Evolutionary conservation across 2,329 filamentous ascomycete species (phyloP), one percentile per base, ranked within the genome.

Genomic region (Sclerotinia subarctica): DNA sequence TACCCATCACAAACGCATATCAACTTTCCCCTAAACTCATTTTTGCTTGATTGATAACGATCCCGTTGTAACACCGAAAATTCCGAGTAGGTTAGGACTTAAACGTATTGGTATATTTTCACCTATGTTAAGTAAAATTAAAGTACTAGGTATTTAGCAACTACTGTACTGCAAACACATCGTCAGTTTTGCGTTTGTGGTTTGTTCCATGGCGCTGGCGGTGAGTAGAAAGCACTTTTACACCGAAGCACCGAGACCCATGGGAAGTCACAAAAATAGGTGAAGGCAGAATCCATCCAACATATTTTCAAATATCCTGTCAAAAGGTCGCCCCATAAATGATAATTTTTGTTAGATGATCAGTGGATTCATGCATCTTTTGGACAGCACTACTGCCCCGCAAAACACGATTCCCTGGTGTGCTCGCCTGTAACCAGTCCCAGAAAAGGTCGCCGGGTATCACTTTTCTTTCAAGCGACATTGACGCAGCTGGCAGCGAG

Each of bases 401-500:
- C 65, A 67, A 67, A 65, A 35, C 24, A 62, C 35, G 13, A 65
- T 64, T 26, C 46, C n/a, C 8, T 42, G 29, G 19, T 35, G 42
- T 47, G 26, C 56, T 67, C 44, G 26, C 32, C 24, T 67, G 19
- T 67, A 38, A 47, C 17, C 26, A 26, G 54, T 35, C 42, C 47
- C 26, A 62, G 46, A 24, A 62, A 62, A 62, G 21, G 35, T n/a
- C 26, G 57, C 47, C 26, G 47, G 46, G 44, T 62, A n/a, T 51
- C 38, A 13, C 38, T 38, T 38, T 38, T 38, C 38, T 35, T 35
- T 38, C 49, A 49, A 35, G 46, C 32, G 47, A 66, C 46, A 52
- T 62, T 35, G 54, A 67, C 35, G 63, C 63, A 57, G 26, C 38
- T 58, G 52, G 26, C 38, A 65, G 35, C 47, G 47, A 67, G 44